A percentile compares a stretch with the other conserved stretches of the same genome.
These are phyloP conservation scores for Meyerozyma carpophila DNA, from an alignment of 1,139 yeast genomes.

Conservation along the genomic window DNA sequence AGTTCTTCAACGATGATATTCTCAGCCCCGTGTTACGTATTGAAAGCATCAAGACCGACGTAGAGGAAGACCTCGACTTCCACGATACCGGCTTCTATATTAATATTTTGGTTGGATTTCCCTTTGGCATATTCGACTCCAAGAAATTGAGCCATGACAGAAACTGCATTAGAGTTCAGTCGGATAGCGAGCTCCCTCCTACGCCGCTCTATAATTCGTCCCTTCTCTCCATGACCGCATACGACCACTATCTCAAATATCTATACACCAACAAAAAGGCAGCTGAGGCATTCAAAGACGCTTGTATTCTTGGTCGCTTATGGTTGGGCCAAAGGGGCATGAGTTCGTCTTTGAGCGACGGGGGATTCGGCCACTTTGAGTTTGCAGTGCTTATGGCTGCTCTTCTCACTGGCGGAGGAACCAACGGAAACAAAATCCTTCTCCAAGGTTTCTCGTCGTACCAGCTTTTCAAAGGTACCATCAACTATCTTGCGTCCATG, in stretches of 20 bases:
- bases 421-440: constrained; percentile 66
- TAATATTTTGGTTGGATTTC: constrained; percentile 69
- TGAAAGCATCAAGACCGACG: constrained; percentile 45
- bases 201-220: constrained; percentile 87
- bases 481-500: constrained; percentile 75
- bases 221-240: constrained; percentile 61
- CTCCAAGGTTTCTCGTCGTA: constrained; percentile 87
- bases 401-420: constrained; percentile 79
- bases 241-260: constrained; percentile 66
- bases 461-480: constrained; percentile 84
- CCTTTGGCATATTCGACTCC: constrained; percentile 62
- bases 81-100: constrained; percentile 67
- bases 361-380: constrained; percentile 93
- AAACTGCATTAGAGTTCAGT: constrained; percentile 70
- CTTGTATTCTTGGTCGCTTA: constrained; percentile 77
- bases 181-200: constrained; percentile 51
- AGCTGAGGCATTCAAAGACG: constrained; percentile 83
- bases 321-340: constrained; percentile 91
- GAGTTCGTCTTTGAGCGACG: constrained; percentile 52
- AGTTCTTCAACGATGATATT: constrained; percentile 60
- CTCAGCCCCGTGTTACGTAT: constrained; percentile 60
- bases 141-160: constrained; percentile 75
- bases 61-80: constrained; percentile 48
- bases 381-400: constrained; percentile 79
- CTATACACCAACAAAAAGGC: constrained; percentile 70